These are phyloP conservation scores for Magnusiomyces sp. DNA, from an alignment of 1,139 yeast genomes.

Conservation along the genomic window DNA sequence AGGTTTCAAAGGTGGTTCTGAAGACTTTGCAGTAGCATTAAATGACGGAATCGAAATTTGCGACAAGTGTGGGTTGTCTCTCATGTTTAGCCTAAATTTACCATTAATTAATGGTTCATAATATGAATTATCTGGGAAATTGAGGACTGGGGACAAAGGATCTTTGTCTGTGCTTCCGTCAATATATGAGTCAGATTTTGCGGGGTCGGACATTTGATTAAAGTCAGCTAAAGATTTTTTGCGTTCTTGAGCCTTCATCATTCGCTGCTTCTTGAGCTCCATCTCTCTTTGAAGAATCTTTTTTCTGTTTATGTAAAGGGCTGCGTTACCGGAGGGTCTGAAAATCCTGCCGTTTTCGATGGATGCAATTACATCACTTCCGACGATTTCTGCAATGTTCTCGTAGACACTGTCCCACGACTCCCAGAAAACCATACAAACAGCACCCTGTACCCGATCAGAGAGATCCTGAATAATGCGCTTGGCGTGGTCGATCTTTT, in stretches of 20 bases:
- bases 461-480: conserved; percentile 27
- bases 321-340: conserved; percentile 30
- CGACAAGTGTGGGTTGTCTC: background rate
- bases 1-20: background rate
- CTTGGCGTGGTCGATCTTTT: conserved; percentile 23
- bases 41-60: background rate
- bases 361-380: conserved; percentile 23
- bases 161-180: background rate
- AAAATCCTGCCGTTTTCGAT: conserved; percentile 28
- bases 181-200: background rate
- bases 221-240: background rate
- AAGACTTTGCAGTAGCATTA: background rate
- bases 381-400: conserved; percentile 26
- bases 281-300: conserved; percentile 17
- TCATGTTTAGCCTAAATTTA: background rate
- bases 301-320: conserved; percentile 24
- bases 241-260: conserved; percentile 5
- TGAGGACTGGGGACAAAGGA: background rate
- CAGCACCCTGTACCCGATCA: conserved; percentile 30
- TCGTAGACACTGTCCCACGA: conserved; percentile 30
- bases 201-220: background rate
- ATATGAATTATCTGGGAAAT: background rate
- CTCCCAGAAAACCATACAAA: conserved; percentile 31
- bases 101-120: background rate
- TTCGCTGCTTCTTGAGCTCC: conserved; percentile 6